Evolutionary conservation across 441 rosid species (phyloP).

Genomic region (Gossypium laxum): DNA sequence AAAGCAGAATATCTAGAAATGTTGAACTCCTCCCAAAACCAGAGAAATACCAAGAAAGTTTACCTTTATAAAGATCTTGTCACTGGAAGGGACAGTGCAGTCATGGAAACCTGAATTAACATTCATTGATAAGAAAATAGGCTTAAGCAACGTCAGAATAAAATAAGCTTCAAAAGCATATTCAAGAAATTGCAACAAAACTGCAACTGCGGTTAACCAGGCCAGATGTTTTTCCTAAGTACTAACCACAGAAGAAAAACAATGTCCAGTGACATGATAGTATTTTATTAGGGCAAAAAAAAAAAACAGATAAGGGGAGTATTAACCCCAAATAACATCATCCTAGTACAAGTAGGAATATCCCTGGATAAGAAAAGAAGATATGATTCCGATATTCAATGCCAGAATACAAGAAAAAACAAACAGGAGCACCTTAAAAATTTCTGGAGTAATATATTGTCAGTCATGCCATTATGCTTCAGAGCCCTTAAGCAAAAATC

Average conservation of each 20-base stretch:
- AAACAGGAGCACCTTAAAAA: neutral
- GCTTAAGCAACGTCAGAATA: neutral
- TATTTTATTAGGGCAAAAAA: neutral
- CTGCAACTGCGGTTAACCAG: neutral
- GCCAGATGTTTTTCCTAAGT: neutral
- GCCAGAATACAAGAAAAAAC: neutral
- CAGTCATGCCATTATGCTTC: neutral
- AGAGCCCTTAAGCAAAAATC: neutral
- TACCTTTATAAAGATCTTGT: constrained; percentile 56
- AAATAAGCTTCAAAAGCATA: neutral
- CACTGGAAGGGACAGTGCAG: constrained; percentile 22
- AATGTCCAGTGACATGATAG: neutral
- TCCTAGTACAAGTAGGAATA: neutral
- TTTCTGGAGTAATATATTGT: neutral
- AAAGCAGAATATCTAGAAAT: neutral
- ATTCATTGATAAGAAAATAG: constrained; percentile 23
- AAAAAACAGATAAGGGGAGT: neutral
- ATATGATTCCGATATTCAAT: neutral
- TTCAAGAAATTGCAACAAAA: neutral
- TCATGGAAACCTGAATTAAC: constrained; percentile 48
- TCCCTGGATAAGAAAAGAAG: neutral
- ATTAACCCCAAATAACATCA: neutral
- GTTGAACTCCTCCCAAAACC: neutral
- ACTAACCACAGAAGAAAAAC: neutral
- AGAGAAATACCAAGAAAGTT: neutral